phyloP scores from a whole-genome alignment of 2,329 filamentous ascomycete species.

The Gnomoniopsis sp. region DNA sequence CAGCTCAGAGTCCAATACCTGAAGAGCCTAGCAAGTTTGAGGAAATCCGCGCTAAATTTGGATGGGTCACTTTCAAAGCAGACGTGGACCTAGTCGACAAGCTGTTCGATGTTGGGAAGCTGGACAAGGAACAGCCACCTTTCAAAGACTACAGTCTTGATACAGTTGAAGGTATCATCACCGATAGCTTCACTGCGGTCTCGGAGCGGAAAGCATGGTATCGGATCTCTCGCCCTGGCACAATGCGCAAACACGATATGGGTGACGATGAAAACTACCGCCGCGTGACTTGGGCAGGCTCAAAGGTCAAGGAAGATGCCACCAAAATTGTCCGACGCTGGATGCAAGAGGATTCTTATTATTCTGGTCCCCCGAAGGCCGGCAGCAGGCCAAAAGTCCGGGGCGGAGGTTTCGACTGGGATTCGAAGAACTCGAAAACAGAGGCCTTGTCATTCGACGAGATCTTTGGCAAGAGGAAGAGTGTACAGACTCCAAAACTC shows the following conservation, averaged over 20 bases:
- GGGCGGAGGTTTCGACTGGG: conserved; percentile 58
- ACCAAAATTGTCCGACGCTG: conserved; percentile 59
- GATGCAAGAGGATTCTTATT: conserved; percentile 63
- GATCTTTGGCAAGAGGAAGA: conserved; percentile 36
- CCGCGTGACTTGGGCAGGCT: conserved; percentile 55
- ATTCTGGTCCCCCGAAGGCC: conserved; percentile 42
- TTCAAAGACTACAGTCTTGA: conserved; percentile 21
- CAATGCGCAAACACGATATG: conserved; percentile 52
- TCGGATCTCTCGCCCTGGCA: conserved; percentile 58
- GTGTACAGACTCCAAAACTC: conserved; percentile 25
- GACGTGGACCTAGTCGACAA: conserved; percentile 24
- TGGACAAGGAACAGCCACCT: conserved; percentile 23
- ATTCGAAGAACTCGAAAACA: conserved; percentile 49
- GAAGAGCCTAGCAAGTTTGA: conserved; percentile 9
- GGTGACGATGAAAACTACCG: conserved; percentile 60
- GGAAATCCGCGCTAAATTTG: conserved; percentile 28
- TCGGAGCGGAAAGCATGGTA: conserved; percentile 65
- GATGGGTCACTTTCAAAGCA: conserved; percentile 23
- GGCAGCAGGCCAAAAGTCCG: conserved; percentile 37
- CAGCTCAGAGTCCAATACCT: background rate
- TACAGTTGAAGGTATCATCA: conserved; percentile 44
- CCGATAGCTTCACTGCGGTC: conserved; percentile 50
- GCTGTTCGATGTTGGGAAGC: conserved; percentile 34
- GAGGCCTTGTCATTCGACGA: conserved; percentile 47
- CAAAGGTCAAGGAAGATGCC: conserved; percentile 49